Evolutionary conservation across 345 rosid species (phyloP).

Genomic region (Salix suchowensis): DNA sequence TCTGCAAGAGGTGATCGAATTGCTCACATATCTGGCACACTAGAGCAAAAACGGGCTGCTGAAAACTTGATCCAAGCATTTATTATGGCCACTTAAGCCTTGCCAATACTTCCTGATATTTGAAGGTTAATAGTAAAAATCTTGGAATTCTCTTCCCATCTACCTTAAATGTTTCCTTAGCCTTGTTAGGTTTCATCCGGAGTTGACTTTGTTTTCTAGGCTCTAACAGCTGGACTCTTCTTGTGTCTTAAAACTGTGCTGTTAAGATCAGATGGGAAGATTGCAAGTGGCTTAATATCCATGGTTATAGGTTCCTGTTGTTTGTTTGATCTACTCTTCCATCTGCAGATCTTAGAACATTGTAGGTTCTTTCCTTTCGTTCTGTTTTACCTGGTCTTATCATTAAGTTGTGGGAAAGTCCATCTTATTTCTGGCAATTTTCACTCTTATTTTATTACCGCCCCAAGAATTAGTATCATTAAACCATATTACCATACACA

Average conservation of each 20-base stretch:
- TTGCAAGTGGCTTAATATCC: conserved; percentile 26
- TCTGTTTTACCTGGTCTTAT: conserved; percentile 30
- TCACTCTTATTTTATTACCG: conserved; percentile 25
- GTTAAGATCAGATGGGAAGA: conserved; percentile 33
- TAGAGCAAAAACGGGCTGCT: conserved; percentile 84
- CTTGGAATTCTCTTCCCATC: conserved; percentile 23
- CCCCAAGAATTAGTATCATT: conserved; percentile 16
- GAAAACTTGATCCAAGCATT: conserved; percentile 97
- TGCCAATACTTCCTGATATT: conserved; percentile 15
- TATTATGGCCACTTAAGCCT: conserved; percentile 74
- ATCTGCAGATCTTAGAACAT: conserved; percentile 39
- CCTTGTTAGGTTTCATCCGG: conserved; percentile 34
- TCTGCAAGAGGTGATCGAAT: conserved; percentile 71
- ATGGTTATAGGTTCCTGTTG: conserved; percentile 29
- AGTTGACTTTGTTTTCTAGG: conserved; percentile 28
- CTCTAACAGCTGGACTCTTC: conserved; percentile 32
- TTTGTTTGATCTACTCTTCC: conserved; percentile 23
- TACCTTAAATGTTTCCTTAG: conserved; percentile 31
- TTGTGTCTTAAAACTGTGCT: conserved; percentile 29
- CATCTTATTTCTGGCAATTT: conserved; percentile 28
- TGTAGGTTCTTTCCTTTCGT: conserved; percentile 50
- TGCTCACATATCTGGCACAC: conserved; percentile 83
- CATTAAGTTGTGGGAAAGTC: conserved; percentile 28
- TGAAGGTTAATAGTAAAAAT: conserved; percentile 39
- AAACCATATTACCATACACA: conserved; percentile 21